Conservation (phyloP, 768 basidiomycete species). For the Termitomyces eurrhizus region DNA sequence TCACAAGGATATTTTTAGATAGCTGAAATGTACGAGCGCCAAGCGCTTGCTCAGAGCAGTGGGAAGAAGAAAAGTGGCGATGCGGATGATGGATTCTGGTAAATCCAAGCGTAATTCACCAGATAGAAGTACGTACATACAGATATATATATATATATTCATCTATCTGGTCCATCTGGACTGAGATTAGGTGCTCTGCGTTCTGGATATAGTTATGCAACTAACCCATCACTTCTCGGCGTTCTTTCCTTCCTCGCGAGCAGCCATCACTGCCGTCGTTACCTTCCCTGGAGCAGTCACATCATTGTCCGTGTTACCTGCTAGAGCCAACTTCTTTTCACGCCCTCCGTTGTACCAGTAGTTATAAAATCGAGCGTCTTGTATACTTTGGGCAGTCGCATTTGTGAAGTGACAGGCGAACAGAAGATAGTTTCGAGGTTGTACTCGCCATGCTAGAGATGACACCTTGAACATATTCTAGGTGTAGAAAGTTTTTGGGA, state of each 20-base stretch:
- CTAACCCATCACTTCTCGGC: slow-evolving; percentile 19
- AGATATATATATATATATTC: slow-evolving; percentile 10
- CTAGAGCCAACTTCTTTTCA: slow-evolving; percentile 58
- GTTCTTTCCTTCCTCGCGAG: slow-evolving; percentile 38
- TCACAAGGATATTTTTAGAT: slow-evolving; percentile 42
- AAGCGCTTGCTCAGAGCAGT: slow-evolving; percentile 75
- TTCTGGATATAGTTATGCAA: neutral
- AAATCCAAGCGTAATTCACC: slow-evolving; percentile 14
- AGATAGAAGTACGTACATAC: slow-evolving; percentile 16
- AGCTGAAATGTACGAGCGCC: slow-evolving; percentile 91
- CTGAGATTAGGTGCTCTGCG: slow-evolving; percentile 3
- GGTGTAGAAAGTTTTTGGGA: slow-evolving; percentile 1
- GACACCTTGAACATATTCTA: slow-evolving; percentile 3
- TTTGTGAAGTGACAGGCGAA: slow-evolving; percentile 95
- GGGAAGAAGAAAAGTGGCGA: slow-evolving; percentile 68
- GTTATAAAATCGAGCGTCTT: slow-evolving; percentile 81
- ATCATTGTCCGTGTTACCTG: slow-evolving; percentile 18
- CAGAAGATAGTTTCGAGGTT: slow-evolving; percentile 93
- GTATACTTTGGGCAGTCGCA: slow-evolving; percentile 77
- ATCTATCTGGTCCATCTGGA: slow-evolving; percentile 15
- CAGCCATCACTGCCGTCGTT: slow-evolving; percentile 46
- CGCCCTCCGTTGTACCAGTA: slow-evolving; percentile 91
- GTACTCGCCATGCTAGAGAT: slow-evolving; percentile 82
- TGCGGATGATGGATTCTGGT: slow-evolving; percentile 82
- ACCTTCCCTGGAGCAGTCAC: slow-evolving; percentile 37